phyloP scores from a whole-genome alignment of 2,329 filamentous ascomycete genomes.

The Cadophora sp. region DNA sequence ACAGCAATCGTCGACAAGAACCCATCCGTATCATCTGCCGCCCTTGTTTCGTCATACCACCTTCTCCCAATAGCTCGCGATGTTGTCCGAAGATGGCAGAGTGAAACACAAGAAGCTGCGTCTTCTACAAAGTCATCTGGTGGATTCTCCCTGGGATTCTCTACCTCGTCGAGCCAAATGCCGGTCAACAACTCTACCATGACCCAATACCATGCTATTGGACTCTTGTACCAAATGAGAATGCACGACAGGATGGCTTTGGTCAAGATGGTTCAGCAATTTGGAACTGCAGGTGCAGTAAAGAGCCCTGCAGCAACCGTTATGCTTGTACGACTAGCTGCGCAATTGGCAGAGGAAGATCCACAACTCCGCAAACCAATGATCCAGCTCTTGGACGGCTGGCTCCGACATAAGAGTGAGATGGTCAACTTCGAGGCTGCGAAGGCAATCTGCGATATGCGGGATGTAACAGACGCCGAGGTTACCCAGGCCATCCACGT shows the following conservation, averaged over 20 bases:
- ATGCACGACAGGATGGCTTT: slow-evolving; percentile 97
- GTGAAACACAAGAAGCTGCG: slow-evolving; percentile 96
- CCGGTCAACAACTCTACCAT: slow-evolving; percentile 95
- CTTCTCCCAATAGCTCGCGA: slow-evolving; percentile 95
- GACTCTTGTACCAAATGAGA: slow-evolving; percentile 96
- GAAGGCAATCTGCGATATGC: slow-evolving; percentile 95
- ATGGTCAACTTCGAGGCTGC: slow-evolving; percentile 99
- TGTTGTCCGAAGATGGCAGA: slow-evolving; percentile 97
- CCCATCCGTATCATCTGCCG: slow-evolving; percentile 94
- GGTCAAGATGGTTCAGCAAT: slow-evolving; percentile 99
- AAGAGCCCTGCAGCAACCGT: slow-evolving; percentile 95
- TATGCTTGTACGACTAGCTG: slow-evolving; percentile 89
- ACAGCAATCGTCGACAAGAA: slow-evolving; percentile 99
- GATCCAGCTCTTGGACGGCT: slow-evolving; percentile 95
- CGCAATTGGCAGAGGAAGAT: slow-evolving; percentile 94
- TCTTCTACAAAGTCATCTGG: slow-evolving; percentile 87
- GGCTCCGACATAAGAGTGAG: slow-evolving; percentile 97
- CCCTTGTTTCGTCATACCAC: slow-evolving; percentile 96
- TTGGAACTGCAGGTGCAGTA: slow-evolving; percentile 86
- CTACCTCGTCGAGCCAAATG: slow-evolving; percentile 75
- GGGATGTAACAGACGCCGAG: slow-evolving; percentile 90
- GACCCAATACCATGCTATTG: slow-evolving; percentile 98
- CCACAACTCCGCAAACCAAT: slow-evolving; percentile 88
- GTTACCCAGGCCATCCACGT: slow-evolving; percentile 93
- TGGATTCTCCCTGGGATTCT: slow-evolving; percentile 91